Conservation (phyloP, 2,329 filamentous ascomycete genomes). For the Bisporella sp. region DNA sequence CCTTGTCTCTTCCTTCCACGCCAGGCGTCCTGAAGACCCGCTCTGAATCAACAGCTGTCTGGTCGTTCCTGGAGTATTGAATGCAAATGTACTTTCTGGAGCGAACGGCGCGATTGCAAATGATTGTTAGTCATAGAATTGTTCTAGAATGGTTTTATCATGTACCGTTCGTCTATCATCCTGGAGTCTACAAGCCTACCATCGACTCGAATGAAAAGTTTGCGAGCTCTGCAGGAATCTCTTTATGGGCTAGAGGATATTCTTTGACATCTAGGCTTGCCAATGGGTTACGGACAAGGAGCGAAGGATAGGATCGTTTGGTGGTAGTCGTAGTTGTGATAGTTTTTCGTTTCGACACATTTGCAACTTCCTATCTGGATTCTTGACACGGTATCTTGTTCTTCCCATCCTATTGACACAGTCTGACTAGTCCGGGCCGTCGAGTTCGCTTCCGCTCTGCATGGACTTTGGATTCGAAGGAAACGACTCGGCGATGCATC, state of each 20-base stretch:
- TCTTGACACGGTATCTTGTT: conserved; percentile 22
- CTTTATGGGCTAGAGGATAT: conserved; percentile 78
- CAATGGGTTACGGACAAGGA: conserved; percentile 62
- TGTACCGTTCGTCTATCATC: too few species aligned
- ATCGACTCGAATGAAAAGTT: conserved; percentile 69
- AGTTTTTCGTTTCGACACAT: conserved; percentile 59
- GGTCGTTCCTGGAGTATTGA: background rate
- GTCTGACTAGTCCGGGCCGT: conserved; percentile 18
- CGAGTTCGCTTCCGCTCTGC: conserved; percentile 13
- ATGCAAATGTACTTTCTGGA: background rate
- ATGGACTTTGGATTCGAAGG: conserved; percentile 16
- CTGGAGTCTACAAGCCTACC: conserved; percentile 15
- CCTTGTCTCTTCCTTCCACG: background rate
- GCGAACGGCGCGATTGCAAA: too few species aligned
- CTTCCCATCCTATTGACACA: conserved; percentile 22
- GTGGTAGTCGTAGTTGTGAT: conserved; percentile 92
- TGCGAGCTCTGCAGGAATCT: conserved; percentile 72
- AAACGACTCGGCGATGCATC: conserved; percentile 23
- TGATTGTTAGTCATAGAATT: too few species aligned
- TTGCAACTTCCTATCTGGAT: conserved; percentile 47
- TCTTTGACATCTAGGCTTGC: conserved; percentile 75
- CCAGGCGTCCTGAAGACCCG: background rate
- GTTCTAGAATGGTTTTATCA: too few species aligned
- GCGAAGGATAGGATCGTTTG: conserved; percentile 75
- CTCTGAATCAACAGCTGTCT: background rate